Evolutionary conservation across 2,329 filamentous ascomycete species (phyloP), one percentile per base, ranked within the genome.

Genomic region (Pseudocercospora vitis): DNA sequence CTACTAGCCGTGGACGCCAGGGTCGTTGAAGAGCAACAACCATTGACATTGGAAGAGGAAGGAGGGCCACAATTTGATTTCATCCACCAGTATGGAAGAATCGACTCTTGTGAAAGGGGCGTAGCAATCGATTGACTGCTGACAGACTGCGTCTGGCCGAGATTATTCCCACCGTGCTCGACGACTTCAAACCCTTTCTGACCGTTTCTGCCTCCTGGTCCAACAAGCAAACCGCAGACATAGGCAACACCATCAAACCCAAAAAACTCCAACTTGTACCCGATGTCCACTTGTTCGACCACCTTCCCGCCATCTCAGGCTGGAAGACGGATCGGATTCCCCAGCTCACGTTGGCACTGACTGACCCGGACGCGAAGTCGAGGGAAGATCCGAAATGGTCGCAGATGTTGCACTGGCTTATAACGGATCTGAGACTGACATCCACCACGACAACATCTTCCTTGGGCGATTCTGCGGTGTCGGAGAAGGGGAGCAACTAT

Each of bases 351-450:
- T 56, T 83, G 47, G 73, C 75, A 16, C 69, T 83, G 3, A 82
- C 80, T 1, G 81, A 84, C 62, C 81, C 81, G 0, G 81, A 84
- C 65, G 81, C 81, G n/a, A 79, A 78, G 2, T 78, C 74, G 7
- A 74, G 76, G 37, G 68, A 76, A 1, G 66, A 83, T 55, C 79
- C 80, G 1, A 71, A 79, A 50, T 82, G 78, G 79, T 74, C 72
- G 16, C 77, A 84, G 57, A 77, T 83, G 68, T 83, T 80, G 62
- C 81, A 83, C 64, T 83, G 79, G 79, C 73, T 78, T 47, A 69
- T 69, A 1, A 67, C 73, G 7, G 70, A 71, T 21, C 61, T 75
- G 4, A 61, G 66, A 1, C 48, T 74, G 2, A 56, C 60, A 2
- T 45, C 52, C 16, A 51, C 28, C 24, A 52, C 46, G 23, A 29